phyloP scores from a whole-genome alignment of 345 rosid species.

The Populus euphratica region DNA sequence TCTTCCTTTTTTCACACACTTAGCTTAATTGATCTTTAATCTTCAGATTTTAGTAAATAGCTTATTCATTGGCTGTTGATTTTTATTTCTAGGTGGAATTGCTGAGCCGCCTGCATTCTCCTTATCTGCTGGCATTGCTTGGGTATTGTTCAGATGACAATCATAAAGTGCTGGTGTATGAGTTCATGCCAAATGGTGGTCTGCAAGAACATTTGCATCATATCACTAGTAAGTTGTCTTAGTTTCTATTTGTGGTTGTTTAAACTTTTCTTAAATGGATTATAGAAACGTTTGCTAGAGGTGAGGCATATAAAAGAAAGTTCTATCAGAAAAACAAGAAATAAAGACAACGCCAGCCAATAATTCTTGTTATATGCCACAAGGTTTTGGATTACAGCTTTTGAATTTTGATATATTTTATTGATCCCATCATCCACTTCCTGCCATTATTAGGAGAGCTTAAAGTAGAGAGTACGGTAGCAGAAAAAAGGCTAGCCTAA shows the following conservation, averaged over 20 bases:
- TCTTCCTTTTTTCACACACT: neutral
- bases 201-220: conserved; percentile 85
- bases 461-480: too few species aligned
- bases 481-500: too few species aligned
- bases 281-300: too few species aligned
- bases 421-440: too few species aligned
- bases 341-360: too few species aligned
- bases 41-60: neutral
- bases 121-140: conserved; percentile 31
- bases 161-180: conserved; percentile 25
- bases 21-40: neutral
- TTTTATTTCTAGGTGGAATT: conserved; percentile 56
- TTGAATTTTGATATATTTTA: too few species aligned
- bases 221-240: conserved; percentile 41
- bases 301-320: too few species aligned
- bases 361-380: too few species aligned
- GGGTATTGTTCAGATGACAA: conserved; percentile 26
- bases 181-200: conserved; percentile 44
- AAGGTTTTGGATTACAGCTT: too few species aligned
- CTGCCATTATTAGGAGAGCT: too few species aligned
- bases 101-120: conserved; percentile 47
- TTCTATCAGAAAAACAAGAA: too few species aligned
- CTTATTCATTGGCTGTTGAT: neutral
- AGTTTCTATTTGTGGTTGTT: neutral
- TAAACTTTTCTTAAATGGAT: neutral